Evolutionary conservation across 495 filamentous ascomycete genomes (phyloP), one percentile per base, ranked within the genome.

Genomic region (Evansstolkia leycettana): DNA sequence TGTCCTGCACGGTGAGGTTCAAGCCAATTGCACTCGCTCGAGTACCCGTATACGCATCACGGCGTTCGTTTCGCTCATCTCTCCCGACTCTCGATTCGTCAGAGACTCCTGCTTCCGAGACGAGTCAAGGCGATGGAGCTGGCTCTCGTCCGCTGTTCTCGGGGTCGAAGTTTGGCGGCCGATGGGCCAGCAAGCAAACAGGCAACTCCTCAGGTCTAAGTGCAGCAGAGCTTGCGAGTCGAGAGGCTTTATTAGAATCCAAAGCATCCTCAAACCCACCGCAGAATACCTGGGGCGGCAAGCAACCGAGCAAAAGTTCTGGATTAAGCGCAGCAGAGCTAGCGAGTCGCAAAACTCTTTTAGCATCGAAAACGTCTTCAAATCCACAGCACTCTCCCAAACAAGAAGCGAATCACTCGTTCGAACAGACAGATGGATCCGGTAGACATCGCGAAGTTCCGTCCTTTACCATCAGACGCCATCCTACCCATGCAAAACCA

Each of bases 251-350:
- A 27, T 28, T 26, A 24, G 30, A 30, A 58, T n/a, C 41, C 5
- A 15, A 34, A 20, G 6, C 7, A 7, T 5, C 12, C 6, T 3
- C 15, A 4, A 28, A 30, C 4, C 16, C 34, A 30, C 20, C 14
- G 14, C 9, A 18, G 15, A 9, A 33, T 26, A 26, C 7, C n/a
- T 50, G 46, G 46, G 41, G 44, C 12, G 38, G 34, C 18, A 48
- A 39, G 27, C 31, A 47, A 37, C 19, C 45, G 17, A 18, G 37
- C 14, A 51, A 46, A 24, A 34, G 54, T 2, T 36, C 42, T 0
- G 46, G 46, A 11, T 39, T 64, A 15, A 64, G 56, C 34, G 36
- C 55, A 3, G 51, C 55, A 17, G 60, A 64, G 36, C 50, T 55
- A 31, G 46, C 56, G 16, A 39, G 58, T 20, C 60, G 60, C 26